Evolutionary conservation across 345 rosid species (phyloP), one percentile per base, ranked within the genome.

Genomic region (Carallia brachiata): DNA sequence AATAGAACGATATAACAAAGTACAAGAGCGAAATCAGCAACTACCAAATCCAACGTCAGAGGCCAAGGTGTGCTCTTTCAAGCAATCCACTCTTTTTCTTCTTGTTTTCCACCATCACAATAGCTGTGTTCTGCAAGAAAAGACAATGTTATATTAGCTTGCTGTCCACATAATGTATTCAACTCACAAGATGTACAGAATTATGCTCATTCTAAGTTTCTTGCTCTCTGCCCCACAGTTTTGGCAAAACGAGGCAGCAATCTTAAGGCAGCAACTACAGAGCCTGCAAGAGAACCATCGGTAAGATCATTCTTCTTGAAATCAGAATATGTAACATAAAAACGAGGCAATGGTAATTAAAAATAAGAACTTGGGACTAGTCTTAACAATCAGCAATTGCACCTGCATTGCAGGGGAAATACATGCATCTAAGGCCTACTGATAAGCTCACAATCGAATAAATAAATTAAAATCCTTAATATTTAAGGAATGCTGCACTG

Each of bases 1-100:
- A 65, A 77, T 88, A 44, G 96, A 90, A 58, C 79, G 87, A 67
- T 88, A 85, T 72, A 84, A 69, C 79, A 81, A 69, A 62, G 62
- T 68, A 76, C 87, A 84, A 82, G 85, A 81, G 63, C 89, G 83
- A 53, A 82, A 81, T 39, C 84, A 83, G 67, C 89, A 84, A 58
- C 56, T 79, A 56, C 61, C 70, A 63, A 85, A 77, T 79, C 86
- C 90, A 17, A 57, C 78, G 60, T 77, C 90, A 23, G 91, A 88
- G 75, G 81, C 79, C 74, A 83, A 90, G 90, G 96, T 88, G 86
- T 7, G 10, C 28, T 48, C 34, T 28, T 1, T 28, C 28, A 48
- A 56, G 55, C 37, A 58, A 39, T 67, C 31, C 32, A 23, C 16
- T 44, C 50, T 44, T 44, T 56, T 32, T 6, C 60, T 56, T 56